These are phyloP conservation scores for Trichothecium sympodiale DNA, from an alignment of 2,329 filamentous ascomycete species.

Conservation along the genomic window DNA sequence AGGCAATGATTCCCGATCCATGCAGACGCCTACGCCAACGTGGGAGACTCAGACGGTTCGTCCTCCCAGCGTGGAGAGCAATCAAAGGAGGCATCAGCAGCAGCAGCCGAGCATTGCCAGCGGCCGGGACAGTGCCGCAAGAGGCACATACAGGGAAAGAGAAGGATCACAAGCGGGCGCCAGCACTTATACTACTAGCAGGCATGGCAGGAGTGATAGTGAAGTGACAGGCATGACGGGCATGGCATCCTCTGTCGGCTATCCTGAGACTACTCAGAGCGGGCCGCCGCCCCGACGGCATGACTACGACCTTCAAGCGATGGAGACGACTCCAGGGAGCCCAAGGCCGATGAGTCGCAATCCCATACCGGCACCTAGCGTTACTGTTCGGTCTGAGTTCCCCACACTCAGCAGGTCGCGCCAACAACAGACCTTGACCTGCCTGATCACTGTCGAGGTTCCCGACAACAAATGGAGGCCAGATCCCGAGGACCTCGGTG, in stretches of 20 bases:
- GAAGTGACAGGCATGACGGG: constrained; percentile 59
- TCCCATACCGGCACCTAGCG: constrained; percentile 78
- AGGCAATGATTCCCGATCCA: constrained; percentile 51
- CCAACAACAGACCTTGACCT: constrained; percentile 90
- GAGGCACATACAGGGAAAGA: constrained; percentile 15
- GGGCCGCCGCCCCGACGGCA: constrained; percentile 61
- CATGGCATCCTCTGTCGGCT: constrained; percentile 65
- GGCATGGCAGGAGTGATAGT: constrained; percentile 69
- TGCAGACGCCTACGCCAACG: constrained; percentile 46
- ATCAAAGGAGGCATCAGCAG: constrained; percentile 21
- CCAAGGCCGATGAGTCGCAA: constrained; percentile 65
- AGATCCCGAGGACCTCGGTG: constrained; percentile 67
- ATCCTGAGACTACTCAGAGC: constrained; percentile 64
- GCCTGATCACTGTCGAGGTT: constrained; percentile 87
- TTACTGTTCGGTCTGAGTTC: constrained; percentile 95
- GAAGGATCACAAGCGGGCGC: too few species aligned
- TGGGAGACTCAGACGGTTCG: constrained; percentile 57
- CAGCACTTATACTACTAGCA: constrained; percentile 15
- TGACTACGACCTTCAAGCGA: constrained; percentile 92
- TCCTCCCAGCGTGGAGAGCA: constrained; percentile 37
- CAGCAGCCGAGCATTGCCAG: constrained; percentile 13
- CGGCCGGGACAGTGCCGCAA: constrained; percentile 24
- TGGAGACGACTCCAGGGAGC: constrained; percentile 75
- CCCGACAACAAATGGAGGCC: constrained; percentile 85
- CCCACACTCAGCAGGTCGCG: constrained; percentile 85